phyloP scores from a whole-genome alignment of 1,284 basidiomycete genomes.

The Pulchroboletus neoregius region DNA sequence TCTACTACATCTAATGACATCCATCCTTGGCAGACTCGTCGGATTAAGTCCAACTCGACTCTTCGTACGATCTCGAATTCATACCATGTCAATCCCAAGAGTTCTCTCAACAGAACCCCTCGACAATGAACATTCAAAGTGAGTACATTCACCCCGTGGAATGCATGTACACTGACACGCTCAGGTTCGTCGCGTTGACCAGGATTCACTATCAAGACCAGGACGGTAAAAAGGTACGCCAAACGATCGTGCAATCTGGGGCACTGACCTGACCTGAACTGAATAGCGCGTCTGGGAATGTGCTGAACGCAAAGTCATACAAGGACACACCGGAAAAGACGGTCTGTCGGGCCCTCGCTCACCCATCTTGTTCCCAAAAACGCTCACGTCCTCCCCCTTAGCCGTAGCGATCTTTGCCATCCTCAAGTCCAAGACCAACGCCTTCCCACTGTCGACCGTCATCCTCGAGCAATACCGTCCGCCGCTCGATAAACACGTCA shows the following conservation, averaged over 20 bases:
- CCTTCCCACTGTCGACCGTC: slow-evolving; percentile 28
- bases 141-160: too few relatives aligned
- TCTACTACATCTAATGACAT: slow-evolving; percentile 8
- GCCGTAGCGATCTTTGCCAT: slow-evolving; percentile 84
- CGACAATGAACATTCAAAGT: slow-evolving; percentile 59
- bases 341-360: slow-evolving; percentile 41
- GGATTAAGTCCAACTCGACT: not conserved
- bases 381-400: slow-evolving; percentile 56
- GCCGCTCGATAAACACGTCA: slow-evolving; percentile 67
- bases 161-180: not conserved
- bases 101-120: slow-evolving; percentile 48
- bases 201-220: slow-evolving; percentile 73
- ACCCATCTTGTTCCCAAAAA: slow-evolving; percentile 35
- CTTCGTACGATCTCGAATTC: slow-evolving; percentile 1
- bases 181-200: slow-evolving; percentile 71
- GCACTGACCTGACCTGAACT: not conserved
- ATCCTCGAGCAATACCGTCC: slow-evolving; percentile 66
- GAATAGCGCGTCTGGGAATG: slow-evolving; percentile 79
- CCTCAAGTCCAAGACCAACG: slow-evolving; percentile 65
- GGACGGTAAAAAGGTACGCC: slow-evolving; percentile 63
- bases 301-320: slow-evolving; percentile 79
- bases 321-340: slow-evolving; percentile 72
- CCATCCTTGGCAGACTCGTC: slow-evolving; percentile 9
- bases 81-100: slow-evolving; percentile 26
- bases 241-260: too few relatives aligned